Evolutionary conservation across 2,329 filamentous ascomycete genomes (phyloP).

Genomic region (Penicillium sp.): DNA sequence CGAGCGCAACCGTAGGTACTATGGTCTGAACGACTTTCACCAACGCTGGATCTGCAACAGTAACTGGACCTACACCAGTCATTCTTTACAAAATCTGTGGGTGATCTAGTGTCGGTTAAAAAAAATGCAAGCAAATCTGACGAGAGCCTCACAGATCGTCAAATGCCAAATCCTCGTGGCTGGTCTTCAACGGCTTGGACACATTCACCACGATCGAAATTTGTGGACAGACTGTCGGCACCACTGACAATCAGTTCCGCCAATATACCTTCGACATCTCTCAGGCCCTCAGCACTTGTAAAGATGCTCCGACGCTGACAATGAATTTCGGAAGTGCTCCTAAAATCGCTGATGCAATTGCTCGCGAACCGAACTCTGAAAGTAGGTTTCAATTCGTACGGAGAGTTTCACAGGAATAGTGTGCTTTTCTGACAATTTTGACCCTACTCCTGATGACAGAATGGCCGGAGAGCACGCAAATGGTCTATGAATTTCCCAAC

Average conservation of each 20-base stretch:
- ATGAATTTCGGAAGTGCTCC: conserved; percentile 56
- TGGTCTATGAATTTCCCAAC: conserved; percentile 48
- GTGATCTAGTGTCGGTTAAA: conserved; percentile 6
- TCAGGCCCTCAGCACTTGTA: conserved; percentile 40
- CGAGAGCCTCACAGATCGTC: conserved; percentile 13
- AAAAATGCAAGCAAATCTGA: too few species aligned
- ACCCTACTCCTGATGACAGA: conserved; percentile 19
- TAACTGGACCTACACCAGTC: conserved; percentile 58
- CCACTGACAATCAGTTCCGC: conserved; percentile 57
- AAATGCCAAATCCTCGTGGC: conserved; percentile 43
- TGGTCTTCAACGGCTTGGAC: conserved; percentile 58
- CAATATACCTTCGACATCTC: conserved; percentile 57
- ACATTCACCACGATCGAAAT: conserved; percentile 54
- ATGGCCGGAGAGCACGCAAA: conserved; percentile 48
- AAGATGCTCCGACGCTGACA: conserved; percentile 35
- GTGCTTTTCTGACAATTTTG: conserved; percentile 1
- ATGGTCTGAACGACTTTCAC: conserved; percentile 55
- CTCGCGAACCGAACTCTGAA: conserved; percentile 44
- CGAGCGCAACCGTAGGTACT: conserved; percentile 32
- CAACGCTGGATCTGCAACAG: conserved; percentile 53
- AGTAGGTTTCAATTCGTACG: conserved; percentile 21
- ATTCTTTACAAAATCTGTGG: conserved; percentile 39
- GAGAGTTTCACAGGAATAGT: not conserved
- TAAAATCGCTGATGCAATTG: conserved; percentile 49
- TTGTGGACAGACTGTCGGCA: conserved; percentile 50